Percentiles rank a stretch among this genome's conserved stretches.
Conservation (phyloP, 768 basidiomycete species). For the Chiua virens region DNA sequence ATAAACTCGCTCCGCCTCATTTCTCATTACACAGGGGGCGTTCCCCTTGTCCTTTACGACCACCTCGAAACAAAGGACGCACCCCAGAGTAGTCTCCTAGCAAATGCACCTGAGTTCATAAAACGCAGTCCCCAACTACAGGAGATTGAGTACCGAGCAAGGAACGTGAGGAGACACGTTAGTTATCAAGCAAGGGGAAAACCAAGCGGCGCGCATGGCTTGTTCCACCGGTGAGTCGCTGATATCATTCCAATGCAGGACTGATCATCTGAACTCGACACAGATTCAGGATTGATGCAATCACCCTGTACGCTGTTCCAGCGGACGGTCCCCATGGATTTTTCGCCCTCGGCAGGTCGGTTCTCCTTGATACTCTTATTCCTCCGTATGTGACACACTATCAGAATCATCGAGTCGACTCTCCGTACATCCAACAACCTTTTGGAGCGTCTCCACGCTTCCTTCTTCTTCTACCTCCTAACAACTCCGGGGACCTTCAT, state of each 20-base stretch:
- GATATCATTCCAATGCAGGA: neutral
- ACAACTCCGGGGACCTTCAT: constrained; percentile 62
- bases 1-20: constrained; percentile 80
- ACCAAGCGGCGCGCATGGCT: constrained; percentile 85
- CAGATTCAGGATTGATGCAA: constrained; percentile 92
- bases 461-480: constrained; percentile 92
- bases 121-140: constrained; percentile 44
- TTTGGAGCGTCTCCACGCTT: constrained; percentile 93
- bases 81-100: constrained; percentile 32
- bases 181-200: constrained; percentile 75
- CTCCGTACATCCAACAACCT: constrained; percentile 92
- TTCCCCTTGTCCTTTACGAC: constrained; percentile 82
- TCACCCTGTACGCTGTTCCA: constrained; percentile 87
- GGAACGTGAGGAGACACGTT: constrained; percentile 69
- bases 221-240: constrained; percentile 75
- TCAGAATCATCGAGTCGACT: constrained; percentile 81
- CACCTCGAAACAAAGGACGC: constrained; percentile 55
- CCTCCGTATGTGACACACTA: neutral
- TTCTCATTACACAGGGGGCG: constrained; percentile 67
- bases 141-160: constrained; percentile 57
- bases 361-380: neutral
- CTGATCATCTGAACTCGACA: neutral
- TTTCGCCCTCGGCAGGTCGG: constrained; percentile 84
- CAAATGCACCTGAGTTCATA: constrained; percentile 49
- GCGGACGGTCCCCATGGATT: constrained; percentile 94